Conservation (phyloP, 2,329 filamentous ascomycete species). For the Graphilbum sp. region DNA sequence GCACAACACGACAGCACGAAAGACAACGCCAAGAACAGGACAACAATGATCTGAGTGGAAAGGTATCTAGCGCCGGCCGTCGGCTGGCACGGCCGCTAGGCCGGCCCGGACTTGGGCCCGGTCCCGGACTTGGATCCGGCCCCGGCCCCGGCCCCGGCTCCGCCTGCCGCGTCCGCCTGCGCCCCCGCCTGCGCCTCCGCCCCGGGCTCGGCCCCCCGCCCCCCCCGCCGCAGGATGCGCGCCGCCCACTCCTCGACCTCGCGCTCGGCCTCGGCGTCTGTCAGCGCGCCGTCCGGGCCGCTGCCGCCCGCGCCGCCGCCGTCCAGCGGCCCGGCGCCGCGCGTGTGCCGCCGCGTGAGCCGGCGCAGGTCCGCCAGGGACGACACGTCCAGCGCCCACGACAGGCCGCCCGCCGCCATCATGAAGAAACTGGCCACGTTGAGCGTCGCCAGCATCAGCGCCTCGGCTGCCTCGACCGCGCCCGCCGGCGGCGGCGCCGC, state of each 20-base stretch:
- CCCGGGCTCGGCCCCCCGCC: constrained; percentile 9
- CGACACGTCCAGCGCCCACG: constrained; percentile 66
- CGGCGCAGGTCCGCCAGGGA: constrained; percentile 46
- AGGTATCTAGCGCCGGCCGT: no score
- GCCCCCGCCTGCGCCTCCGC: neutral
- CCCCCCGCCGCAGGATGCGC: constrained; percentile 36
- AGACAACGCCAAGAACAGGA: no score
- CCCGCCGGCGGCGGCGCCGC: constrained; percentile 34
- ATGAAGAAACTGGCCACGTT: constrained; percentile 66
- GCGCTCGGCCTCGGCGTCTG: constrained; percentile 36
- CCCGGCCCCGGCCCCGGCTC: no score
- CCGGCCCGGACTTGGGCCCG: no score
- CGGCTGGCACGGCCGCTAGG: no score
- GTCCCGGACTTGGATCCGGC: no score
- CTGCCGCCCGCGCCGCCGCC: neutral
- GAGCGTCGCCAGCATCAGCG: constrained; percentile 71
- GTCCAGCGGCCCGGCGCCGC: constrained; percentile 9
- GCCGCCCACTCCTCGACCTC: constrained; percentile 47
- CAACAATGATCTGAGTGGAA: no score
- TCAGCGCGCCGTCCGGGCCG: constrained; percentile 13
- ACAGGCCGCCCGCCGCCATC: constrained; percentile 54
- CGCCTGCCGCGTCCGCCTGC: neutral
- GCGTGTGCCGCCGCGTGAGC: constrained; percentile 27
- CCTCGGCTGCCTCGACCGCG: constrained; percentile 61
- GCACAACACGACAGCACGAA: no score